Conservation (phyloP, 495 filamentous ascomycete species). For the Cercophora scortea region DNA sequence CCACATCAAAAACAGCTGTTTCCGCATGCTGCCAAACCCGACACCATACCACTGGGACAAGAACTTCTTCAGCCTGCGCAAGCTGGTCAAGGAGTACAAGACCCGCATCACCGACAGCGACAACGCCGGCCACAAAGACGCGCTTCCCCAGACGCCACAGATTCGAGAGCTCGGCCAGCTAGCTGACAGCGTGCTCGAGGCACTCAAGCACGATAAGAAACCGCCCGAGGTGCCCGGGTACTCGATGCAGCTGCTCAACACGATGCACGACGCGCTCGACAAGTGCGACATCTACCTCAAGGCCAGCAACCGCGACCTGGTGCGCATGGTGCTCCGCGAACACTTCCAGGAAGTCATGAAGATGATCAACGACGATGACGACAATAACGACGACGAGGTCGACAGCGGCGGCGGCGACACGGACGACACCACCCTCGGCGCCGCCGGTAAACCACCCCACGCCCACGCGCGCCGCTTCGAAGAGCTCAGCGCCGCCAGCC, state of each 20-base stretch:
- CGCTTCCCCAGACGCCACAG: constrained; percentile 5
- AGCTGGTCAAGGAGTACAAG: constrained; percentile 24
- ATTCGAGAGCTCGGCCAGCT: constrained; percentile 3
- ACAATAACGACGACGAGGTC: constrained; percentile 5
- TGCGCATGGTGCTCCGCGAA: constrained; percentile 24
- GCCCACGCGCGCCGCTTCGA: constrained; percentile 14
- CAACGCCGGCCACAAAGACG: no score
- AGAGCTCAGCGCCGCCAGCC: constrained; percentile 27
- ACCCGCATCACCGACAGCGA: constrained; percentile 14
- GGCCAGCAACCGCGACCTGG: constrained; percentile 15
- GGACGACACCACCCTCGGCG: constrained; percentile 1
- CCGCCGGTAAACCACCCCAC: background rate
- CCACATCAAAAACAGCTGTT: constrained; percentile 31
- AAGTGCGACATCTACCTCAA: constrained; percentile 22
- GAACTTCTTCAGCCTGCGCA: constrained; percentile 27
- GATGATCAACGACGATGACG: constrained; percentile 22
- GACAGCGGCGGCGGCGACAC: constrained; percentile 6
- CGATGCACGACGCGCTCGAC: constrained; percentile 29
- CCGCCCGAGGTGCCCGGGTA: constrained; percentile 13
- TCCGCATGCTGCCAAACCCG: constrained; percentile 42
- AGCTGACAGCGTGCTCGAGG: constrained; percentile 1
- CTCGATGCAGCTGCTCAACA: constrained; percentile 22
- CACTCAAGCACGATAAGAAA: constrained; percentile 4
- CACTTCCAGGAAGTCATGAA: constrained; percentile 30
- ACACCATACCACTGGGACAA: constrained; percentile 40